Percentiles rank a stretch among this genome's conserved stretches.
Evolutionary conservation across 2,329 filamentous ascomycete genomes (phyloP).

Genomic region (Alternaria alternata): DNA sequence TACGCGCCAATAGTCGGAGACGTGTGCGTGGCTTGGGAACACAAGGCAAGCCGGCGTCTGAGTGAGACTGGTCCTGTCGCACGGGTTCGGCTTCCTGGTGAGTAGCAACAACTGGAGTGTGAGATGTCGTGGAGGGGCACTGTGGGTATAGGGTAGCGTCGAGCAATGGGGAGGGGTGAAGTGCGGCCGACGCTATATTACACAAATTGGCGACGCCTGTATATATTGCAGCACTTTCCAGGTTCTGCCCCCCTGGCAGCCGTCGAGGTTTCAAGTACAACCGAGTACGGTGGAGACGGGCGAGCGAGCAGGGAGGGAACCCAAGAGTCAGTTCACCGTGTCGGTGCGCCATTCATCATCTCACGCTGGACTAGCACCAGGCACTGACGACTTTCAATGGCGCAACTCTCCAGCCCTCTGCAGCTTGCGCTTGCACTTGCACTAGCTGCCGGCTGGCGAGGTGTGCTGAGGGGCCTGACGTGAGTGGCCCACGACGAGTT

Average conservation of each 20-base stretch:
- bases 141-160: background rate
- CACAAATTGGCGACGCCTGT: conserved; percentile 10
- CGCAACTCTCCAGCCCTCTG: conserved; percentile 9
- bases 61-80: conserved; percentile 31
- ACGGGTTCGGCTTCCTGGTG: conserved; percentile 9
- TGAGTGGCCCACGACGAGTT: background rate
- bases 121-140: conserved; percentile 7
- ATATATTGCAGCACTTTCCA: conserved; percentile 18
- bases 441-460: conserved; percentile 13
- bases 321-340: conserved; percentile 19
- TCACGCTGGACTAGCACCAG: conserved; percentile 5
- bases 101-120: conserved; percentile 6
- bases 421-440: background rate
- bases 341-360: conserved; percentile 17
- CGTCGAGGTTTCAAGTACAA: conserved; percentile 27
- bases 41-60: conserved; percentile 22
- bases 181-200: conserved; percentile 10
- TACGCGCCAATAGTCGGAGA: background rate
- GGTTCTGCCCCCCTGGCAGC: conserved; percentile 8
- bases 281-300: conserved; percentile 9
- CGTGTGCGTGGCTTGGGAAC: conserved; percentile 25
- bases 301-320: conserved; percentile 4
- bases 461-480: background rate
- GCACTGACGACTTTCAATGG: conserved; percentile 4
- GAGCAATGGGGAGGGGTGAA: conserved; percentile 3